Percentiles rank a stretch among this genome's conserved stretches.
These are phyloP conservation scores for Lathyrus oleraceus DNA, from an alignment of 306 rosid genomes.

Conservation along the genomic window DNA sequence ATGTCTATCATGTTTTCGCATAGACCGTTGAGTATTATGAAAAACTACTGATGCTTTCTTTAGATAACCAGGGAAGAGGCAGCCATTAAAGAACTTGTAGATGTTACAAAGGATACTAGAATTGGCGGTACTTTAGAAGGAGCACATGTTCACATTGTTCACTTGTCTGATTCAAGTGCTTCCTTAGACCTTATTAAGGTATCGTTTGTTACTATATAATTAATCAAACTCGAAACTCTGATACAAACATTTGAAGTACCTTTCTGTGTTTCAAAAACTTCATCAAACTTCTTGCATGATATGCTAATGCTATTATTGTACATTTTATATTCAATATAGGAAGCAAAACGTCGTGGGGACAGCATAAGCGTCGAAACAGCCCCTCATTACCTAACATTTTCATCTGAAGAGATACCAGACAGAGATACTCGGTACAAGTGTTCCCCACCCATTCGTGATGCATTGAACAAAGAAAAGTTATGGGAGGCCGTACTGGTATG, in stretches of 20 bases:
- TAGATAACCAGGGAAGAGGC: conserved; percentile 80
- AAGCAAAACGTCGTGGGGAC: conserved; percentile 77
- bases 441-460: conserved; percentile 88
- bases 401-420: conserved; percentile 71
- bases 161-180: conserved; percentile 85
- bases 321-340: conserved; percentile 52
- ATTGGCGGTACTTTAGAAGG: conserved; percentile 78
- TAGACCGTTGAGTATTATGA: conserved; percentile 6
- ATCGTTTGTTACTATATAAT: neutral
- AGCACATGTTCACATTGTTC: conserved; percentile 94
- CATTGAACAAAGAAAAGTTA: conserved; percentile 69
- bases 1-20: conserved; percentile 8
- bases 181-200: conserved; percentile 89
- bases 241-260: neutral
- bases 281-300: conserved; percentile 17
- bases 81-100: conserved; percentile 74
- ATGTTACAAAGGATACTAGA: conserved; percentile 71
- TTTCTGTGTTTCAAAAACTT: conserved; percentile 2
- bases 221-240: neutral
- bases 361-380: conserved; percentile 88
- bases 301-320: conserved; percentile 29
- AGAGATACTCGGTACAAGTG: conserved; percentile 93
- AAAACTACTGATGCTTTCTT: conserved; percentile 13
- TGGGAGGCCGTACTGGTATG: conserved; percentile 81
- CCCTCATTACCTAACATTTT: conserved; percentile 86